phyloP scores from a whole-genome alignment of 352 stramenopile species.

The Phytophthora hybrid region DNA sequence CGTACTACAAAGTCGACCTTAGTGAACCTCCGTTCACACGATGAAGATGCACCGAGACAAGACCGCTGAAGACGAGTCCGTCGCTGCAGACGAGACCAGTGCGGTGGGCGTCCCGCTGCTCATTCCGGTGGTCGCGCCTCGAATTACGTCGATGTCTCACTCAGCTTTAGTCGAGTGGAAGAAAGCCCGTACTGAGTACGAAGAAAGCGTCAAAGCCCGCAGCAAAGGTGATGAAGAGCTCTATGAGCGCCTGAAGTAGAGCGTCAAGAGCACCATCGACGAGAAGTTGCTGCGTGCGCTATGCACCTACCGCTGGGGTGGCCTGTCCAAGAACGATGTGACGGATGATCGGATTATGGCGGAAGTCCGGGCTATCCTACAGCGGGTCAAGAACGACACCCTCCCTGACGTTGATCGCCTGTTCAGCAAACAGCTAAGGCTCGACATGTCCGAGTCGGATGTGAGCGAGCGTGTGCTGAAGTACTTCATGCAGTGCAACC shows the following conservation, averaged over 20 bases:
- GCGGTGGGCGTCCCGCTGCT: conserved; percentile 11
- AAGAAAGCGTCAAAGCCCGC: conserved; percentile 14
- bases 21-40: conserved; percentile 22
- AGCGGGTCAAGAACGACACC: not conserved
- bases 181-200: conserved; percentile 14
- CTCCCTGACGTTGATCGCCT: not conserved
- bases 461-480: not conserved
- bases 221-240: conserved; percentile 10
- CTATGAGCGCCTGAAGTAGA: not conserved
- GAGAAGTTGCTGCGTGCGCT: not conserved
- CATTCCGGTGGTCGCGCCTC: conserved; percentile 19
- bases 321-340: not conserved
- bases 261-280: not conserved
- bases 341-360: not conserved
- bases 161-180: conserved; percentile 17
- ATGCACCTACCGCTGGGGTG: not conserved
- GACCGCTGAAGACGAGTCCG: not conserved
- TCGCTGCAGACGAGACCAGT: not conserved
- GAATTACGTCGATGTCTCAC: conserved; percentile 16
- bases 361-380: not conserved
- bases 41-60: conserved; percentile 16
- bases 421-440: not conserved
- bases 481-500: not conserved
- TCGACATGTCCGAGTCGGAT: not conserved
- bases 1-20: conserved; percentile 33